Evolutionary conservation across 140 eudicot species (phyloP).

Genomic region (Bidens hawaiensis): DNA sequence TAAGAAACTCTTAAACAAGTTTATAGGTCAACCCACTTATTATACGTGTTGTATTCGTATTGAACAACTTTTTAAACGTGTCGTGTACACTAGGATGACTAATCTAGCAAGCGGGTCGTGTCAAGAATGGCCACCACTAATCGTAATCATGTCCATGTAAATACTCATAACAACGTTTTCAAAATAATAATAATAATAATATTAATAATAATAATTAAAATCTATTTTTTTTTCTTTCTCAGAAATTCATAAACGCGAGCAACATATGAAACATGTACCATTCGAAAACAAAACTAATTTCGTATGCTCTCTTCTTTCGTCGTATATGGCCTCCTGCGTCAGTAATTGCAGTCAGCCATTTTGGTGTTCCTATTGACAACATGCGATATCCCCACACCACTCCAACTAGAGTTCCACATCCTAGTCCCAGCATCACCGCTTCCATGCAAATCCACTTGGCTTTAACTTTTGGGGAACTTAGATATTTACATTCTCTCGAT

Average conservation of each 20-base stretch:
- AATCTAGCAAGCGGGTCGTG: too few species aligned
- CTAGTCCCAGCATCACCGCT: neutral
- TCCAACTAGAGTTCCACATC: neutral
- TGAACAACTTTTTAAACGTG: too few species aligned
- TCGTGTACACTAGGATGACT: too few species aligned
- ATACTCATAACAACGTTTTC: too few species aligned
- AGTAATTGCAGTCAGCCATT: neutral
- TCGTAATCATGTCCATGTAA: too few species aligned
- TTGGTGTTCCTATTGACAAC: neutral
- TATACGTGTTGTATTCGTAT: too few species aligned
- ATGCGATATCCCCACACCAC: slow-evolving; percentile 1
- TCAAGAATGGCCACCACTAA: too few species aligned
- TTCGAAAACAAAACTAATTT: neutral
- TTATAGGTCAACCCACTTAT: too few species aligned
- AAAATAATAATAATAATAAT: too few species aligned
- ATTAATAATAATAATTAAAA: too few species aligned
- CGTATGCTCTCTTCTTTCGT: neutral
- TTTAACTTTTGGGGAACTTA: neutral
- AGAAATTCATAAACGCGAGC: neutral
- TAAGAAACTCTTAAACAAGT: too few species aligned
- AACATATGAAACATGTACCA: neutral
- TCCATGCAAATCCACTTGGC: neutral
- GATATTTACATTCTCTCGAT: neutral
- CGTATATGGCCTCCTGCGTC: neutral
- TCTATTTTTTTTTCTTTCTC: neutral